Conservation (phyloP, 352 stramenopile genomes). For the Globisporangium lucens region DNA sequence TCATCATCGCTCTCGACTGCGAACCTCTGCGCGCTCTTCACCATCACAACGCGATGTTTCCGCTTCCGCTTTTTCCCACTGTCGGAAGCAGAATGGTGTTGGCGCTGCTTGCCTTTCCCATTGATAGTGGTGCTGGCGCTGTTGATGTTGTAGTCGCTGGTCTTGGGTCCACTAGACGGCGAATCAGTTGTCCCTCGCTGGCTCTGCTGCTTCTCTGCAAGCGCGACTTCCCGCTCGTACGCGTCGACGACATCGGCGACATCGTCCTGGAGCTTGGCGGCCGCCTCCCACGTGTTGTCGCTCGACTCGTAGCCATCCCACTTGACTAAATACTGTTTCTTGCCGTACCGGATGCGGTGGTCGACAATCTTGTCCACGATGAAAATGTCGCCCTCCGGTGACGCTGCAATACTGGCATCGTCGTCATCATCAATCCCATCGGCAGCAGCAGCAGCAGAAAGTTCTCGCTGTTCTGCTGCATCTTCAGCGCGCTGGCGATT, state of each 20-base stretch:
- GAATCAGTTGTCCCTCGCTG: background rate
- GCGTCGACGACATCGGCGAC: slow-evolving; percentile 50
- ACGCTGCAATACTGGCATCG: background rate
- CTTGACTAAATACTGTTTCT: slow-evolving; percentile 57
- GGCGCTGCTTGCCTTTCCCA: background rate
- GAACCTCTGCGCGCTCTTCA: slow-evolving; percentile 1
- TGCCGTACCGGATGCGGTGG: slow-evolving; percentile 36
- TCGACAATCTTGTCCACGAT: slow-evolving; percentile 62
- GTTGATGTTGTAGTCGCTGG: background rate
- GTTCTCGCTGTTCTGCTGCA: background rate
- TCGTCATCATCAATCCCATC: background rate
- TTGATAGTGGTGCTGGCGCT: background rate
- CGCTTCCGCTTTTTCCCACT: background rate
- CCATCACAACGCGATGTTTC: slow-evolving; percentile 8
- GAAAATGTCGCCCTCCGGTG: slow-evolving; percentile 29
- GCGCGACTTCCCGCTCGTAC: slow-evolving; percentile 36
- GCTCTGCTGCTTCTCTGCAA: background rate
- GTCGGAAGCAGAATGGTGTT: background rate
- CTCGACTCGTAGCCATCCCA: slow-evolving; percentile 66
- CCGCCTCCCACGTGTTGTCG: slow-evolving; percentile 67
- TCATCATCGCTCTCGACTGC: background rate
- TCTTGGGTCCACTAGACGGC: background rate
- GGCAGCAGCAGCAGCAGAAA: background rate
- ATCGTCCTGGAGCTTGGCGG: slow-evolving; percentile 41
- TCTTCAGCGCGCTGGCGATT: slow-evolving; percentile 15